Percentiles rank a stretch among this genome's conserved stretches.
phyloP scores from a whole-genome alignment of 1,284 basidiomycete species.

The Sanghuangporus weigelae region DNA sequence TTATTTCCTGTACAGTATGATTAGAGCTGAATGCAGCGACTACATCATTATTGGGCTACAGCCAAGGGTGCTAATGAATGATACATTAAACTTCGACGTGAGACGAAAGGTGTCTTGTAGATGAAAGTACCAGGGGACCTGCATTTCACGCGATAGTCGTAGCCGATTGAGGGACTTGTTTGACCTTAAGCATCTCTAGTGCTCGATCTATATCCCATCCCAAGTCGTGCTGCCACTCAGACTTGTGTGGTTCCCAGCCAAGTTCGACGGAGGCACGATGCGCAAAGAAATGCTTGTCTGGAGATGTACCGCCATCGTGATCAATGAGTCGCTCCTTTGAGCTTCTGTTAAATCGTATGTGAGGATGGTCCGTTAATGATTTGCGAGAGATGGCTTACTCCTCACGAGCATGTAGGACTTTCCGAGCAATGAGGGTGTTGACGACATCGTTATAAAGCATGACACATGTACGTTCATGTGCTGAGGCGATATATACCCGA shows the following conservation, averaged over 20 bases:
- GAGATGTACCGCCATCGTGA: too few species aligned
- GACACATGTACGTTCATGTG: neutral
- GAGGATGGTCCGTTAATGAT: neutral
- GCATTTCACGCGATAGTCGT: neutral
- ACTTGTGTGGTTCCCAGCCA: neutral
- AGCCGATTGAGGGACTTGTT: neutral
- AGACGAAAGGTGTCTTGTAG: too few species aligned
- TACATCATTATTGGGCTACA: too few species aligned
- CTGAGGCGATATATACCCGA: constrained; percentile 1
- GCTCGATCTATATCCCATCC: constrained; percentile 2
- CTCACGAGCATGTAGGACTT: neutral
- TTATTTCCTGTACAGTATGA: too few species aligned
- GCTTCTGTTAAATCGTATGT: neutral
- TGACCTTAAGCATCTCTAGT: neutral
- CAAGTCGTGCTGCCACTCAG: constrained; percentile 1
- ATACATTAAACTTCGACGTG: too few species aligned
- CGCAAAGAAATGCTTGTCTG: neutral
- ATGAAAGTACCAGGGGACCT: too few species aligned
- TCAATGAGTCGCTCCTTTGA: neutral
- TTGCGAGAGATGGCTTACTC: neutral
- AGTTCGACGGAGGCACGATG: neutral
- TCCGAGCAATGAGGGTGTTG: neutral
- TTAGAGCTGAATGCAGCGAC: too few species aligned
- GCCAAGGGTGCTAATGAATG: too few species aligned
- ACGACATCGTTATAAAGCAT: neutral